phyloP scores from a whole-genome alignment of 1,139 yeast genomes.

The Blastobotrys capitulatus region DNA sequence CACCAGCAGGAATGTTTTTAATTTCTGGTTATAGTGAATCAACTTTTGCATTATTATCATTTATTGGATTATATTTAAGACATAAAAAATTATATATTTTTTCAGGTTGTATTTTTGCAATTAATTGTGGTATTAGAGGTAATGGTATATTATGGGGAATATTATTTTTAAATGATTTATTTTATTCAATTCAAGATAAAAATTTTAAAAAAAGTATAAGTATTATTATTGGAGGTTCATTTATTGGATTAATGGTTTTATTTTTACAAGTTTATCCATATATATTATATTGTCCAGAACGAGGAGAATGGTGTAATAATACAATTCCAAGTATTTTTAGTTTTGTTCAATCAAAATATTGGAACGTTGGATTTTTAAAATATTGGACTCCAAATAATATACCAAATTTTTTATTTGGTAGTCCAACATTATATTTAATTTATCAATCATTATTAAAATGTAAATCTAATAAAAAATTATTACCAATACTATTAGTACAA shows the following conservation, averaged over 20 bases:
- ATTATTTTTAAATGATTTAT: constrained; percentile 52
- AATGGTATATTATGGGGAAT: constrained; percentile 72
- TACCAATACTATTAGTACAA: constrained; percentile 29
- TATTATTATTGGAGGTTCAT: constrained; percentile 47
- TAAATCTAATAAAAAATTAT: neutral
- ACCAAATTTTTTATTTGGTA: constrained; percentile 77
- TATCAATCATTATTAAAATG: constrained; percentile 27
- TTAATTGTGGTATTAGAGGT: constrained; percentile 62
- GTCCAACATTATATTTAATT: constrained; percentile 54
- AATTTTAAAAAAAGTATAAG: constrained; percentile 4
- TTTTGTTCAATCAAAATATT: constrained; percentile 75
- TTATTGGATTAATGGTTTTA: constrained; percentile 45
- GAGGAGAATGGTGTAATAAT: constrained; percentile 71
- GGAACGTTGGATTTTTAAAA: constrained; percentile 75
- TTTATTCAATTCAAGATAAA: constrained; percentile 1
- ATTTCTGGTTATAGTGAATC: constrained; percentile 77
- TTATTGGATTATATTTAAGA: constrained; percentile 53
- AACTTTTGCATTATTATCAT: constrained; percentile 57
- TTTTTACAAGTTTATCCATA: constrained; percentile 52
- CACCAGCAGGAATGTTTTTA: constrained; percentile 80
- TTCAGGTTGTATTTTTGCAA: constrained; percentile 55
- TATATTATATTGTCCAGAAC: constrained; percentile 55
- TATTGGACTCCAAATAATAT: constrained; percentile 80
- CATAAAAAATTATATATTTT: constrained; percentile 36
- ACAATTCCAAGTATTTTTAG: constrained; percentile 57